Percentiles rank a stretch among this genome's conserved stretches.
phyloP scores from a whole-genome alignment of 257 asterid genomes.

The Scutellaria barbata region DNA sequence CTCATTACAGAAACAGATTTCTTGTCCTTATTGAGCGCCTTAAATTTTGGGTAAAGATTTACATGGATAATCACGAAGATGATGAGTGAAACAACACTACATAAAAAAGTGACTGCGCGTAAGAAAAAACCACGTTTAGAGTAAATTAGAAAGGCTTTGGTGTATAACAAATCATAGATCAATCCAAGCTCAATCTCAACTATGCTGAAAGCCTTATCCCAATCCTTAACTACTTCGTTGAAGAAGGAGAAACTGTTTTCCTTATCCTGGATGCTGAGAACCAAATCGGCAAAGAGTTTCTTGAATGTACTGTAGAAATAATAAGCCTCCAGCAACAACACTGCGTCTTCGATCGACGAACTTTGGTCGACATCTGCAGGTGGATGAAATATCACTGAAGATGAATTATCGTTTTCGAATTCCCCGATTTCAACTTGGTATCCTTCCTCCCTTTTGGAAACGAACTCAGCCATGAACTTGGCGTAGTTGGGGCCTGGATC shows the following conservation, averaged over 20 bases:
- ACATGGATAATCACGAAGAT: slow-evolving; percentile 4
- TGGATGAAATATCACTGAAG: too few species aligned
- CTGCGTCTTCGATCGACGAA: too few species aligned
- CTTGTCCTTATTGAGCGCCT: too few species aligned
- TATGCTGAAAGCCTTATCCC: slow-evolving; percentile 33
- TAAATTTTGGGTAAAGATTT: not conserved
- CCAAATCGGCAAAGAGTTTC: too few species aligned
- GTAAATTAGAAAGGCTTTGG: slow-evolving; percentile 33
- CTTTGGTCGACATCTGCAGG: too few species aligned
- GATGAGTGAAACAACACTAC: not conserved
- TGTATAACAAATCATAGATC: slow-evolving; percentile 35
- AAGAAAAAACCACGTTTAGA: not conserved
- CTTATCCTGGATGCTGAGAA: slow-evolving; percentile 46
- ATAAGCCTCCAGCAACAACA: too few species aligned
- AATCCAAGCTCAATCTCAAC: slow-evolving; percentile 45
- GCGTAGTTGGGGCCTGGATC: too few species aligned
- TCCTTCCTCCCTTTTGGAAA: too few species aligned
- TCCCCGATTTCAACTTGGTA: too few species aligned
- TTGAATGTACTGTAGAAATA: not conserved
- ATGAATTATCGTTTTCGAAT: too few species aligned
- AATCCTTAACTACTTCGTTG: not conserved
- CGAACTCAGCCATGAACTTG: too few species aligned
- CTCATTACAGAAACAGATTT: not conserved
- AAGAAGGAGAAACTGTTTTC: slow-evolving; percentile 33
- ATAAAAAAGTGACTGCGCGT: not conserved